phyloP scores from a whole-genome alignment of 176 grass and related monocot genomes.

The Eleusine coracana region DNA sequence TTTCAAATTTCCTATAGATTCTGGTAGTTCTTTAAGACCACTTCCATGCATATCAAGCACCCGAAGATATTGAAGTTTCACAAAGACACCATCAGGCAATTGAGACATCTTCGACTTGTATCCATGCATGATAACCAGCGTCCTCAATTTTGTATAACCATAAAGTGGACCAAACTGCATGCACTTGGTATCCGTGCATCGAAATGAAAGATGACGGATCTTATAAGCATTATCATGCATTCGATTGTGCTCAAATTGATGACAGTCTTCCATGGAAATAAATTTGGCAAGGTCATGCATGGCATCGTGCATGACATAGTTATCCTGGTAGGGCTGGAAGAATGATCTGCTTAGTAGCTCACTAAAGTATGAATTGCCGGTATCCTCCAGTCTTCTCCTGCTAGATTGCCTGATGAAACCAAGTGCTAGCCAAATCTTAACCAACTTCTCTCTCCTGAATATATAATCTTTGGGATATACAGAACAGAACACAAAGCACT shows the following conservation, averaged over 20 bases:
- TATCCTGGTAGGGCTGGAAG: constrained; percentile 57
- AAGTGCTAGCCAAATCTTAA: constrained; percentile 69
- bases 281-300: constrained; percentile 75
- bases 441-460: constrained; percentile 58
- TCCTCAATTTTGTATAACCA: constrained; percentile 60
- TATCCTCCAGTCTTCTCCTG: constrained; percentile 58
- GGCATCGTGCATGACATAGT: constrained; percentile 67
- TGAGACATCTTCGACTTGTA: constrained; percentile 47
- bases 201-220: constrained; percentile 65
- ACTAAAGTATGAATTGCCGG: constrained; percentile 58
- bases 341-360: constrained; percentile 68
- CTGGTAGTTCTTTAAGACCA: constrained; percentile 56
- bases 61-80: constrained; percentile 53
- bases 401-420: constrained; percentile 54
- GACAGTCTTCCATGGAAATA: constrained; percentile 60
- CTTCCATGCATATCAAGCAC: constrained; percentile 62
- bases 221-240: constrained; percentile 17
- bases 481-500: constrained; percentile 84
- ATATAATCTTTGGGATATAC: constrained; percentile 75
- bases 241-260: constrained; percentile 44
- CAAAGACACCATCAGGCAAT: constrained; percentile 48
- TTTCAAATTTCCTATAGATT: constrained; percentile 69
- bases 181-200: constrained; percentile 36
- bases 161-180: constrained; percentile 45
- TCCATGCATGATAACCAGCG: constrained; percentile 58